These are phyloP conservation scores for Plasmodium chabaudi DNA, from an alignment of 169 alveolate genomes.

Conservation along the genomic window DNA sequence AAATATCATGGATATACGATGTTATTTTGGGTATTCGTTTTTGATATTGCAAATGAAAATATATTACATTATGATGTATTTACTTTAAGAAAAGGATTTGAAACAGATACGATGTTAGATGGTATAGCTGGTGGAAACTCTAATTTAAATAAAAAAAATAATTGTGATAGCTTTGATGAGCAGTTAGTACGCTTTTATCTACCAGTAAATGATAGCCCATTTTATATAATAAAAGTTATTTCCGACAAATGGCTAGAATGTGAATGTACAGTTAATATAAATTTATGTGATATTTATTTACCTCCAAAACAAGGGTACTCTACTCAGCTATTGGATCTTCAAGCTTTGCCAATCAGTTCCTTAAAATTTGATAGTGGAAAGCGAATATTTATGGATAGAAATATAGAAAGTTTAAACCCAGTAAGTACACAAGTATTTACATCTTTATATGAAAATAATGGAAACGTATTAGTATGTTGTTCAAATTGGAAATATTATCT, in stretches of 20 bases:
- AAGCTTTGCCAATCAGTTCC: constrained; percentile 93
- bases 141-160: not conserved
- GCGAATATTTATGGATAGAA: constrained; percentile 79
- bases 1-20: constrained; percentile 95
- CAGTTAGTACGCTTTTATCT: constrained; percentile 94
- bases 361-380: constrained; percentile 91
- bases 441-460: constrained; percentile 77
- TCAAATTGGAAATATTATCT: constrained; percentile 64
- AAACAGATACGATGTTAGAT: not conserved
- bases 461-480: constrained; percentile 80
- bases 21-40: constrained; percentile 96
- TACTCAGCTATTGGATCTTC: constrained; percentile 96
- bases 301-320: constrained; percentile 94
- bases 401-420: constrained; percentile 75
- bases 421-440: constrained; percentile 82
- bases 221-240: constrained; percentile 95
- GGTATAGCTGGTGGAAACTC: not conserved
- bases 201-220: constrained; percentile 94
- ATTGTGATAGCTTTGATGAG: constrained; percentile 77
- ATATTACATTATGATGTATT: constrained; percentile 95
- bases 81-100: constrained; percentile 77
- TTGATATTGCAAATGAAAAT: constrained; percentile 97
- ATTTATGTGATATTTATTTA: constrained; percentile 85
- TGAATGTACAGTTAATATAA: constrained; percentile 81
- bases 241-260: constrained; percentile 94